Conservation (phyloP, 1,284 basidiomycete genomes). For the Cryptococcus sp. region DNA sequence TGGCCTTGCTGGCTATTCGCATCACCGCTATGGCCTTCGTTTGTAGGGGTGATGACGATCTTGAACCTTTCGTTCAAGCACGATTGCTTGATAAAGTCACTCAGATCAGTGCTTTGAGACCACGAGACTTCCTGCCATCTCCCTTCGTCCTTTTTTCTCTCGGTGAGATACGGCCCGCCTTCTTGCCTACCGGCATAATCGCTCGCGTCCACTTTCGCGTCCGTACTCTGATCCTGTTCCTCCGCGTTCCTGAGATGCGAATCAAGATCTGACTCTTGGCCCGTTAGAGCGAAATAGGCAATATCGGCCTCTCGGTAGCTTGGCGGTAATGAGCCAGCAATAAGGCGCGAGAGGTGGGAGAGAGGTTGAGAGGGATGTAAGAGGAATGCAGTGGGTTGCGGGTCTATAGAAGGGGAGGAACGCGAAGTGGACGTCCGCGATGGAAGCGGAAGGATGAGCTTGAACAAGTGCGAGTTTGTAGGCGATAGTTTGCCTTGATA, state of each 20-base stretch:
- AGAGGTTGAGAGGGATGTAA: slow-evolving; percentile 53
- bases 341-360: slow-evolving; percentile 55
- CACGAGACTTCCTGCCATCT: slow-evolving; percentile 56
- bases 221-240: slow-evolving; percentile 9
- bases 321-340: slow-evolving; percentile 46
- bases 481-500: slow-evolving; percentile 62
- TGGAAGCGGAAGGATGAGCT: slow-evolving; percentile 62
- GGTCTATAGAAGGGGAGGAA: slow-evolving; percentile 7
- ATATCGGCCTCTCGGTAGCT: slow-evolving; percentile 50
- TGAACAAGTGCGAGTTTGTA: slow-evolving; percentile 66
- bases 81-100: slow-evolving; percentile 67
- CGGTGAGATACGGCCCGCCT: slow-evolving; percentile 34
- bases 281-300: slow-evolving; percentile 57
- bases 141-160: slow-evolving; percentile 38
- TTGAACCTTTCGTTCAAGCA: slow-evolving; percentile 62
- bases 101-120: slow-evolving; percentile 67
- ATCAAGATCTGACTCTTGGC: slow-evolving; percentile 49
- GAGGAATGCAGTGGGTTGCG: slow-evolving; percentile 59
- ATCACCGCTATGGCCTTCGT: neutral
- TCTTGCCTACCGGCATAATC: slow-evolving; percentile 22
- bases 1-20: slow-evolving; percentile 6
- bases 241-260: slow-evolving; percentile 38
- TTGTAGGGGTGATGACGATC: slow-evolving; percentile 57
- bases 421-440: slow-evolving; percentile 4
- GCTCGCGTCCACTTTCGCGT: neutral